Base-by-base conservation (phyloP, 2,329 filamentous ascomycete genomes). In the Penicillium sp. region DNA sequence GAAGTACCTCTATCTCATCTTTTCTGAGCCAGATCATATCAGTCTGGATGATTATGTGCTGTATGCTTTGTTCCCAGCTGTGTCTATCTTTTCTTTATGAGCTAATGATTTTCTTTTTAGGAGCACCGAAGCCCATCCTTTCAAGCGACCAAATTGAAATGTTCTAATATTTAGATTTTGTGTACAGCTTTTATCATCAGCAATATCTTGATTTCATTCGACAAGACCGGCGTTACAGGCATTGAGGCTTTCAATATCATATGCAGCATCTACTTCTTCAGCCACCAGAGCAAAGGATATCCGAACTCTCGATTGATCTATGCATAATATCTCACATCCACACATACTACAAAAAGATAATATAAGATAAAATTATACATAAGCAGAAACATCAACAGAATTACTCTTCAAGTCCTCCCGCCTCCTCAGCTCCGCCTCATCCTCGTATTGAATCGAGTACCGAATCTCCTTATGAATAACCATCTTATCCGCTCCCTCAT, bases 1-100 rank as follows among this genome's bases (percentile, higher is more conserved):
- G 53, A 78, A 78, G 51, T 78, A 78, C 58, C 73, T 78, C 46
- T 78, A 77, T 39, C 68, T 78, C n/a, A 73, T 76, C 27, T 78
- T 78, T 58, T 75, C 72, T 4, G 74, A 76, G 51, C 74, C 75
- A 6, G 64, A 70, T 49, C 56, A 71, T 45, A 65, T 78, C 39
- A 77, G 71, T 58, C 63, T 78, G 58, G 76, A 78, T 54, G 72
- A 78, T 44, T 78, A 75, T 61, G 76, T 78, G n/a, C 51, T 78
- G 69, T 76, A 65, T 64, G 73, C 23, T 71, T 34, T 55, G 9
- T 16, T 19, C 15, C 10, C 10, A 8, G 15, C 9, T 36, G 0
- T 34, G 2, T 41, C n/a, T 11, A 34, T 31, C 1, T 15, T 31
- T 2, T 16, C 1, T 41, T 10, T 25, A 41, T 3, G 21, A 29